Conservation (phyloP, 768 basidiomycete species). For the Lactarius sanguifluus region DNA sequence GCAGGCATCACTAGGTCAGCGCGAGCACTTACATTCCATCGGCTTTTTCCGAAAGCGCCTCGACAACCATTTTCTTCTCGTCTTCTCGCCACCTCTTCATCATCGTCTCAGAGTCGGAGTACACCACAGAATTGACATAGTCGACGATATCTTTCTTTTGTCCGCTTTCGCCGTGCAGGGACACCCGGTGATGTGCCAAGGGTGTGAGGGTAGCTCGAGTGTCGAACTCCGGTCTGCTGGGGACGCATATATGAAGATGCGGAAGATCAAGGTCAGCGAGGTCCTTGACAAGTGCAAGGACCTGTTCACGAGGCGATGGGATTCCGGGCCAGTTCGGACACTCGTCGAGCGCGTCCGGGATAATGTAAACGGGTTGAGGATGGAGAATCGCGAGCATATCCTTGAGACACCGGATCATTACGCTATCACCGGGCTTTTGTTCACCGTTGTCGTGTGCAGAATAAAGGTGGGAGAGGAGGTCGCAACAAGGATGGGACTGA, state of each 20-base stretch:
- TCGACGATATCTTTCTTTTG: background rate
- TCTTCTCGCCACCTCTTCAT: background rate
- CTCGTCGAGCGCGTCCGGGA: background rate
- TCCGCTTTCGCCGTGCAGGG: background rate
- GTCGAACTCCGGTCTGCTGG: background rate
- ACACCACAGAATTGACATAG: background rate
- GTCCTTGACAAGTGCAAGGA: background rate
- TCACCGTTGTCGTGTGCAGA: background rate
- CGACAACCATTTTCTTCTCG: background rate
- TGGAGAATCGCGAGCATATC: background rate
- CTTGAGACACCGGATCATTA: background rate
- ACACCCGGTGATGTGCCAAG: background rate
- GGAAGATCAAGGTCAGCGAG: background rate
- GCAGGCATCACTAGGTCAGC: background rate
- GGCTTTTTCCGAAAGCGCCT: background rate
- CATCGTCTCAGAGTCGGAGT: background rate
- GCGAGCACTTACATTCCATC: background rate
- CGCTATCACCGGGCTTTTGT: background rate
- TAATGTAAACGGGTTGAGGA: background rate
- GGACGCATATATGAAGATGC: background rate
- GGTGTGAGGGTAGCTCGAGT: background rate
- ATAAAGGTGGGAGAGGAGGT: background rate
- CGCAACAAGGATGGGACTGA: background rate
- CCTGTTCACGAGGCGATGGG: background rate
- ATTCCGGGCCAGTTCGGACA: background rate